Conservation (phyloP, 148 eudicot species). For the Nepenthes mirabilis region DNA sequence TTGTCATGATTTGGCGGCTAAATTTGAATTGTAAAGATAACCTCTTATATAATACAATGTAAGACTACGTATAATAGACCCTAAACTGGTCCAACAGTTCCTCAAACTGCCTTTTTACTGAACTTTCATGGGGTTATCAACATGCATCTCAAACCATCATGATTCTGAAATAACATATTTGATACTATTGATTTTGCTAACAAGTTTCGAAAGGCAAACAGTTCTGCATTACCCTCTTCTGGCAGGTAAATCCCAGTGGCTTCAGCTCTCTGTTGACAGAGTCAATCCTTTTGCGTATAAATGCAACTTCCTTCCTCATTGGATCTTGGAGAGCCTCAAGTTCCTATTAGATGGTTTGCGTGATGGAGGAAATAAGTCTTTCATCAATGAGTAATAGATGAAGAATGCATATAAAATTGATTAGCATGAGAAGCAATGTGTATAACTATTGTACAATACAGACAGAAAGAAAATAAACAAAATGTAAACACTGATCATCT, state of each 20-base stretch:
- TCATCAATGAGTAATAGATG: background rate
- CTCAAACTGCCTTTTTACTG: background rate
- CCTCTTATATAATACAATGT: too few relatives aligned
- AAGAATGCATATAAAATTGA: background rate
- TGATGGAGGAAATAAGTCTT: background rate
- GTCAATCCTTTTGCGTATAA: slow-evolving; percentile 50
- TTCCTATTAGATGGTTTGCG: slow-evolving; percentile 23
- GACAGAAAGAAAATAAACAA: too few relatives aligned
- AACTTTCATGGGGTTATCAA: background rate
- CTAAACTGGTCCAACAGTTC: too few relatives aligned
- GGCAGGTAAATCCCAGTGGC: slow-evolving; percentile 43
- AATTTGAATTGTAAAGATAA: too few relatives aligned
- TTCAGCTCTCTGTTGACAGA: slow-evolving; percentile 42
- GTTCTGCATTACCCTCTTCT: slow-evolving; percentile 37
- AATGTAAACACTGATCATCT: too few relatives aligned
- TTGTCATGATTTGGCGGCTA: too few relatives aligned
- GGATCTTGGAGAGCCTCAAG: slow-evolving; percentile 60
- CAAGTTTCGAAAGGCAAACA: too few relatives aligned
- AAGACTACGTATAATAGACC: too few relatives aligned
- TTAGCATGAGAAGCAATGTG: too few relatives aligned
- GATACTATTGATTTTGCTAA: too few relatives aligned
- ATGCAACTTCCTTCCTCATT: slow-evolving; percentile 52
- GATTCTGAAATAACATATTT: background rate
- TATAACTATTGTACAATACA: too few relatives aligned
- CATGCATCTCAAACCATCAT: background rate